Conservation (phyloP, 768 basidiomycete species). For the Psilocybe tampanensis region DNA sequence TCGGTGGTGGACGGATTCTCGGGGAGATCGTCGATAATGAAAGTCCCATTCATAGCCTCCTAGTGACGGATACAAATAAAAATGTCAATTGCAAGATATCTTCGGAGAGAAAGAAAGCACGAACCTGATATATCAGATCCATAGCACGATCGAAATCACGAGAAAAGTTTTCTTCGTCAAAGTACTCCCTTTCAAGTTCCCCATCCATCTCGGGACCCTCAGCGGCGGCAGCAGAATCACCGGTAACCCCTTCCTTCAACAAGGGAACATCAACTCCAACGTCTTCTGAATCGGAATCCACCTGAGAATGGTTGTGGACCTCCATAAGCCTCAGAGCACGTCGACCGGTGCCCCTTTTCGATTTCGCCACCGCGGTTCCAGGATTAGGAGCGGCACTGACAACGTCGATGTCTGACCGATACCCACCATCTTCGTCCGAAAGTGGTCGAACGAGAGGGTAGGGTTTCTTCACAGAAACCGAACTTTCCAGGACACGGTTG, state of each 20-base stretch:
- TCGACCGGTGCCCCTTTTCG: constrained; percentile 8
- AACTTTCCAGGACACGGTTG: not conserved
- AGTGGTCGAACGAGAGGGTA: not conserved
- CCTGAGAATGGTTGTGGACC: not conserved
- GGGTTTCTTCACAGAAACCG: not conserved
- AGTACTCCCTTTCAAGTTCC: not conserved
- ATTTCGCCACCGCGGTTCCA: constrained; percentile 5
- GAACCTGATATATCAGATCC: constrained; percentile 7
- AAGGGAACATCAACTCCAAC: not conserved
- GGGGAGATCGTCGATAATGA: not conserved
- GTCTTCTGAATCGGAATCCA: not conserved
- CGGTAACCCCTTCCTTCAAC: not conserved
- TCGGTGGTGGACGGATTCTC: not conserved
- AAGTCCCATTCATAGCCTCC: not conserved
- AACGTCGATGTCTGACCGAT: constrained; percentile 7
- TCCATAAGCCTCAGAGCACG: constrained; percentile 19
- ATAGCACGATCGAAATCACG: constrained; percentile 1
- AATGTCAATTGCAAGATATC: not conserved
- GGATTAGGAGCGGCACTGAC: constrained; percentile 10
- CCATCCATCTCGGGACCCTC: not conserved
- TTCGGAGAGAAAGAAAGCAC: not conserved
- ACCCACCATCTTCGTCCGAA: constrained; percentile 6
- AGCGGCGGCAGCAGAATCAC: not conserved
- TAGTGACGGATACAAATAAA: not conserved
- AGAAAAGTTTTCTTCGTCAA: constrained; percentile 8